phyloP scores from a whole-genome alignment of 176 grass and related monocot species.

The Musa itinerans region DNA sequence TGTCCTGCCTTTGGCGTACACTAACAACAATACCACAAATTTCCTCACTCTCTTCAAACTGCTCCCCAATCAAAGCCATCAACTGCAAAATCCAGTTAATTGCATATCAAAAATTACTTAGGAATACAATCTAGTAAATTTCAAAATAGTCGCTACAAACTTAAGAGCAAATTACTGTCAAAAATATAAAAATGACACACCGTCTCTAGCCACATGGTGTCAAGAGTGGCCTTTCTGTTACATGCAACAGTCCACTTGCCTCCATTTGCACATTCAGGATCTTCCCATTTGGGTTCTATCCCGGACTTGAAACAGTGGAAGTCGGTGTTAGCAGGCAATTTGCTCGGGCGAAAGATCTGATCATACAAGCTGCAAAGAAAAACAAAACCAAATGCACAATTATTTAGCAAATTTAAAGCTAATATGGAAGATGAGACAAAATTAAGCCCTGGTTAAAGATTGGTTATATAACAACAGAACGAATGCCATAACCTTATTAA shows the following conservation, averaged over 20 bases:
- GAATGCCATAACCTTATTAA: too few relatives aligned
- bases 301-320: constrained; percentile 95
- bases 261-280: constrained; percentile 96
- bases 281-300: constrained; percentile 98
- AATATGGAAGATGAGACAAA: background rate
- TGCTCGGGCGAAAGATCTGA: constrained; percentile 89
- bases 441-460: background rate
- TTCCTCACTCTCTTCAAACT: constrained; percentile 88
- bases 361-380: constrained; percentile 64
- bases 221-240: constrained; percentile 59
- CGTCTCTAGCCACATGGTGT: constrained; percentile 96
- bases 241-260: constrained; percentile 89
- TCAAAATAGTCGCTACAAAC: background rate
- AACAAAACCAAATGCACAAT: background rate
- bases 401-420: background rate
- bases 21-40: constrained; percentile 97
- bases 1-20: constrained; percentile 78
- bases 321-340: constrained; percentile 67
- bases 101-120: too few relatives aligned
- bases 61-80: constrained; percentile 96
- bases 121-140: background rate
- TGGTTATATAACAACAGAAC: background rate
- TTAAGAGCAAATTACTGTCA: background rate
- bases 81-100: constrained; percentile 36
- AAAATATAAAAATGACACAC: constrained; percentile 24